phyloP scores from a whole-genome alignment of 192 early-diverging fungal species.

The Coemansia sp. region DNA sequence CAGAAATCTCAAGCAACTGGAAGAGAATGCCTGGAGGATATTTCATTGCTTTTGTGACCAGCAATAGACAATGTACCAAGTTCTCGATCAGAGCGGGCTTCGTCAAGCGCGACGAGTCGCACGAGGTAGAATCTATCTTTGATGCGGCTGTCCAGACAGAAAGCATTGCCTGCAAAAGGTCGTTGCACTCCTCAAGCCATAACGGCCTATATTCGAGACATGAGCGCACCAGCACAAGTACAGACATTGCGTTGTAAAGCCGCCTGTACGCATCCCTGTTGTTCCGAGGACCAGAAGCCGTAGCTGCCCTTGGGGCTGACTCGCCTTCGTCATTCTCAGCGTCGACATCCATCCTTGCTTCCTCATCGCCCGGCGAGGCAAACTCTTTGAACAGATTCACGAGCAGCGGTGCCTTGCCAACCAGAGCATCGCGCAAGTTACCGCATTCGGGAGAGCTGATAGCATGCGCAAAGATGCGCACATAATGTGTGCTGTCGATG shows the following conservation, averaged over 20 bases:
- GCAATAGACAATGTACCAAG: conserved; percentile 32
- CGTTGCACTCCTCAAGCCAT: conserved; percentile 43
- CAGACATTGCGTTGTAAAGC: conserved; percentile 35
- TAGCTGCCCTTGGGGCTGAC: neutral
- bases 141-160: conserved; percentile 22
- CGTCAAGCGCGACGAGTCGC: conserved; percentile 30
- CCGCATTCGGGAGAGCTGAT: conserved; percentile 35
- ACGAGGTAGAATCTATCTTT: conserved; percentile 4
- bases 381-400: conserved; percentile 50
- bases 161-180: conserved; percentile 32
- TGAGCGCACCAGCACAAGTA: conserved; percentile 20
- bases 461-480: conserved; percentile 66
- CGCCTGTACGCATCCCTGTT: conserved; percentile 19
- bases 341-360: conserved; percentile 17
- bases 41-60: conserved; percentile 35
- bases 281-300: neutral
- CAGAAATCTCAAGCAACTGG: conserved; percentile 40
- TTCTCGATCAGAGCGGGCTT: conserved; percentile 37
- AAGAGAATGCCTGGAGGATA: conserved; percentile 42
- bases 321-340: neutral
- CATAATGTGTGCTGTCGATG: conserved; percentile 62
- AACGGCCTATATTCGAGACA: conserved; percentile 27
- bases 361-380: conserved; percentile 19
- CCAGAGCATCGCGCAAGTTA: conserved; percentile 67
- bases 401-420: conserved; percentile 60